These are phyloP conservation scores for Colletotrichum sp. DNA, from an alignment of 2,329 filamentous ascomycete genomes.

Conservation along the genomic window DNA sequence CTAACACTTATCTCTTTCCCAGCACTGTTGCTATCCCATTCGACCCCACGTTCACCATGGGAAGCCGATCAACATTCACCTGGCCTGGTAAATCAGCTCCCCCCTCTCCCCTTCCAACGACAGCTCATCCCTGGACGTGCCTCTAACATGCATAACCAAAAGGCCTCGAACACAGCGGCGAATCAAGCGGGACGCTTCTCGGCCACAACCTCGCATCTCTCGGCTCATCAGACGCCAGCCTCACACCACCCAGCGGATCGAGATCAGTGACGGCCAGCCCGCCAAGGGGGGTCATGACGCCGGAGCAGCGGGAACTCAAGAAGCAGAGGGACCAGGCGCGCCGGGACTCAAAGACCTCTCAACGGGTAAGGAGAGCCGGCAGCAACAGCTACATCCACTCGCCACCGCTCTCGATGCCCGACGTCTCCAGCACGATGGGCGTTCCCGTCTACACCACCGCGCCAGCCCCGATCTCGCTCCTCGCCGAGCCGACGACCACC, in stretches of 20 bases:
- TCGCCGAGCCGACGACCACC: conserved; percentile 53
- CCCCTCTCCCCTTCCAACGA: background rate
- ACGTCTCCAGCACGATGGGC: conserved; percentile 43
- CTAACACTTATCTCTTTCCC: conserved; percentile 8
- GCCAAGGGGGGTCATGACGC: conserved; percentile 56
- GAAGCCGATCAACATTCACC: conserved; percentile 52
- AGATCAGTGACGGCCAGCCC: conserved; percentile 64
- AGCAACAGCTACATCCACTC: conserved; percentile 48
- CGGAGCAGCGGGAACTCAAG: conserved; percentile 67
- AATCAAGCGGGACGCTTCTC: conserved; percentile 34
- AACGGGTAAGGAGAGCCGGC: conserved; percentile 55
- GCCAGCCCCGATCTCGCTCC: conserved; percentile 53
- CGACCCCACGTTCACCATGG: conserved; percentile 58
- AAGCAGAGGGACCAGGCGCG: conserved; percentile 65
- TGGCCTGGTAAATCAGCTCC: conserved; percentile 50
- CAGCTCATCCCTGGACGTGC: background rate
- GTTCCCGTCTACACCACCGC: conserved; percentile 59
- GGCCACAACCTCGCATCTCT: conserved; percentile 53
- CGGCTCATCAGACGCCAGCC: conserved; percentile 53
- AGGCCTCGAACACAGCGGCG: conserved; percentile 34
- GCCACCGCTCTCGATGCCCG: conserved; percentile 48
- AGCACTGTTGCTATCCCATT: conserved; percentile 58
- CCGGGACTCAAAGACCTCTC: conserved; percentile 60
- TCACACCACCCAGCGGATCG: conserved; percentile 54
- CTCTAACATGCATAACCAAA: conserved; percentile 5